Percentiles rank a stretch among this genome's conserved stretches.
Conservation (phyloP, 768 basidiomycete genomes). For the Kwoniella heveanensis region DNA sequence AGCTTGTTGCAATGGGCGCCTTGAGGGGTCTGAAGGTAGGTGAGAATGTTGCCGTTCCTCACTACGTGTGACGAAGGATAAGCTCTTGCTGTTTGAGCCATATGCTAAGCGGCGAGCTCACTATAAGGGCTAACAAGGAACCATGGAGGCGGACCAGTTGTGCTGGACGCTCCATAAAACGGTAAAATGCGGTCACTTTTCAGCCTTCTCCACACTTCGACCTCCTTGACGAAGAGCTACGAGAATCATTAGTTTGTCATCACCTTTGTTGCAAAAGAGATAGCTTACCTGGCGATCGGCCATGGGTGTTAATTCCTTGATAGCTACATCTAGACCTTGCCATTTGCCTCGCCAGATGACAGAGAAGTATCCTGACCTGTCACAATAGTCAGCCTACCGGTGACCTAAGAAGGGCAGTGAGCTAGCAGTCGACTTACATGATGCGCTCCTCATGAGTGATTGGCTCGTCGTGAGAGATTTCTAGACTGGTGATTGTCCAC, state of each 20-base stretch:
- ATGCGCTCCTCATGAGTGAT: conserved; percentile 69
- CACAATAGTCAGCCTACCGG: neutral
- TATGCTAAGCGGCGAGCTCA: no score
- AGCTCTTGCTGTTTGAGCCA: no score
- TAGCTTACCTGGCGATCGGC: conserved; percentile 39
- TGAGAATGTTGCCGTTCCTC: conserved; percentile 66
- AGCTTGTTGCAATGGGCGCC: conserved; percentile 33
- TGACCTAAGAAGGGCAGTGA: neutral
- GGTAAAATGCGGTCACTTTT: conserved; percentile 70
- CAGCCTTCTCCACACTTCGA: conserved; percentile 71
- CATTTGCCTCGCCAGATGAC: conserved; percentile 77
- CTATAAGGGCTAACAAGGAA: conserved; percentile 76
- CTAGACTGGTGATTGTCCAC: conserved; percentile 62
- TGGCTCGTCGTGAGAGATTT: conserved; percentile 70
- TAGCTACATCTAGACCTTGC: conserved; percentile 61
- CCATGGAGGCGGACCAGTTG: conserved; percentile 70
- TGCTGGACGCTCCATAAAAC: conserved; percentile 76
- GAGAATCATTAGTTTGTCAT: conserved; percentile 47
- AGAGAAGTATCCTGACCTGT: conserved; percentile 70
- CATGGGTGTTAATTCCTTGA: conserved; percentile 59
- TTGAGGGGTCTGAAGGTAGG: conserved; percentile 61
- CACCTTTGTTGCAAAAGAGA: conserved; percentile 54
- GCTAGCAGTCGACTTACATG: no score
- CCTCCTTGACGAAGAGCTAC: conserved; percentile 69
- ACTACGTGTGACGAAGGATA: conserved; percentile 32